Base-by-base conservation (phyloP, 1,139 yeast genomes). In the Martiniozyma asiatica region DNA sequence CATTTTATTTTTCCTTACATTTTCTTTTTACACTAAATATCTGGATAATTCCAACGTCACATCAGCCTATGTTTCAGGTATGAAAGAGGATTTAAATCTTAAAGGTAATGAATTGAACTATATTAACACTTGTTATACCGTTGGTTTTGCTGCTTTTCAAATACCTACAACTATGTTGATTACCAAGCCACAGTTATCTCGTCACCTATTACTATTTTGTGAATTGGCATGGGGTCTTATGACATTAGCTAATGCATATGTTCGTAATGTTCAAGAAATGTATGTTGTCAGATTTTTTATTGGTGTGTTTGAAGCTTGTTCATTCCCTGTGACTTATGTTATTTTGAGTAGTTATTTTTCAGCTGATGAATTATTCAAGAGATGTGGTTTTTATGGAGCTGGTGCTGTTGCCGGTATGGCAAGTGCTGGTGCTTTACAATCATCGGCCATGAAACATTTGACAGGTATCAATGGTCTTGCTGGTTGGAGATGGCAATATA, bases 401-500 rank as follows among this genome's bases (percentile, higher is more conserved):
- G 55, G 68, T 5, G 63, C 63, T 9, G 50, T 53, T 13, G 63
- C 65, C 3, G 66, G 70, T 9, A 48, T 59, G 9, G 59, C 66
- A 40, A 51, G 65, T 20, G 55, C 68, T 2, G 73, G 73, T 6
- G 64, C 64, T 19, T 43, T 67, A 14, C 62, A 63, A 23, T 55
- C 62, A 5, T 59, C 67, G 12, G 43, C 63, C 15, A 45, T 51
- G 48, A 12, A 44, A 38, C 24, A 47, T 40, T 38, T 63, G 56
- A 6, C 41, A 55, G 35, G 55, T 47, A 20, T 42, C 35, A 22
- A 36, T 48, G 43, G 59, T 42, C 38, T 55, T 15, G 40, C 49
- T 5, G 62, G 68, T 1, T 77, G 85, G 85, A 65, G 74, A 54
- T 77, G 85, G 84, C 69, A 73, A 53, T 77, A 73, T 46, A 65